Conservation (phyloP, 208 protist genomes). For the Leptomonas pyrrhocoris region DNA sequence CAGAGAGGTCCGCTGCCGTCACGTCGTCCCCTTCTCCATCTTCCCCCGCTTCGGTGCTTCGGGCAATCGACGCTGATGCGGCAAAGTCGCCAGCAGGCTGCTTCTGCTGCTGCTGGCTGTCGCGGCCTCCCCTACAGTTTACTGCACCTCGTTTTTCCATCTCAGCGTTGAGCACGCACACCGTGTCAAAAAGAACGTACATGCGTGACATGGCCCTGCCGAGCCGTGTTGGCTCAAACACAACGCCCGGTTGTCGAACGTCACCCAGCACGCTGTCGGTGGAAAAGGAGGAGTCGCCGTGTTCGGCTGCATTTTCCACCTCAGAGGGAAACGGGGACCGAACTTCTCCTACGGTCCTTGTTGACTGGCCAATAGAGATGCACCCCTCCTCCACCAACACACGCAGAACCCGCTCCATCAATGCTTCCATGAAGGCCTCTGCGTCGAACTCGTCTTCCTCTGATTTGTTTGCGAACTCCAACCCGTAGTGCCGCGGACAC, state of each 20-base stretch:
- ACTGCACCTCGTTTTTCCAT: slow-evolving; percentile 1
- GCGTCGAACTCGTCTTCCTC: slow-evolving; percentile 57
- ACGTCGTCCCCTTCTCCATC: not conserved
- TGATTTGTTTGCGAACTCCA: slow-evolving; percentile 50
- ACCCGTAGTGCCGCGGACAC: slow-evolving; percentile 77
- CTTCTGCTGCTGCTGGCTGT: not conserved
- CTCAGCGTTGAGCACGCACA: slow-evolving; percentile 61
- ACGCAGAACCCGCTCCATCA: slow-evolving; percentile 70
- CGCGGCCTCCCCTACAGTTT: not conserved
- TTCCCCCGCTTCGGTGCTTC: not conserved
- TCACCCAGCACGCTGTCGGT: not conserved
- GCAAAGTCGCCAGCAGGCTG: no score
- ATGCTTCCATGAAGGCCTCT: slow-evolving; percentile 54
- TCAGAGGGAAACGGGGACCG: not conserved
- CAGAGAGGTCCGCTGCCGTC: no score
- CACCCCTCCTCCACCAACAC: slow-evolving; percentile 69
- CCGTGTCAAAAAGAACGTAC: slow-evolving; percentile 85
- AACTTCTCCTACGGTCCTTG: not conserved
- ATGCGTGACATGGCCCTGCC: slow-evolving; percentile 68
- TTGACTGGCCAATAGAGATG: slow-evolving; percentile 22
- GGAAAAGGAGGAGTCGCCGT: not conserved
- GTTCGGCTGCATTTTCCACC: not conserved
- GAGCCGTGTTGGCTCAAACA: slow-evolving; percentile 29
- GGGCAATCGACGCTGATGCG: not conserved
- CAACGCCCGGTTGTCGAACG: not conserved